Conservation (phyloP, 2,329 filamentous ascomycete species). For the Colletotrichum liriopes region DNA sequence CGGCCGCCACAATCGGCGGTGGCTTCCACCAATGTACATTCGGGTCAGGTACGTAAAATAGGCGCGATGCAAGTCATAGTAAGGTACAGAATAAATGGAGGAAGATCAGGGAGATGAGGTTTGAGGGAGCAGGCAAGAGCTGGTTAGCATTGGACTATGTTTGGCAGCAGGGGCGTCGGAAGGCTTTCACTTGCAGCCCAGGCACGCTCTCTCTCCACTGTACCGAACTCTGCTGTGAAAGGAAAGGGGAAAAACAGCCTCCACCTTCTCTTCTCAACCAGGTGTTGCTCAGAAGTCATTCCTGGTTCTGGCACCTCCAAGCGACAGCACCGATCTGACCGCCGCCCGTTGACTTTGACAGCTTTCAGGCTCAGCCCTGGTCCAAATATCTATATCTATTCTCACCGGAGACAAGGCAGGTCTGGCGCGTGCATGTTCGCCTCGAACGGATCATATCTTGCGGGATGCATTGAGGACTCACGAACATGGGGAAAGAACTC, state of each 20-base stretch:
- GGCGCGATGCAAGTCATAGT: neutral
- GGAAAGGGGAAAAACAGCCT: neutral
- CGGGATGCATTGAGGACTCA: conserved; percentile 17
- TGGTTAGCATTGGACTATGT: neutral
- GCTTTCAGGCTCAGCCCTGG: conserved; percentile 15
- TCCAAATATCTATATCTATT: neutral
- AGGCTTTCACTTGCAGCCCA: conserved; percentile 14
- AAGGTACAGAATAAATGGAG: conserved; percentile 4
- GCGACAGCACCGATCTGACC: conserved; percentile 11
- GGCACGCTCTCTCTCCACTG: neutral
- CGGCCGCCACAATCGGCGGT: neutral
- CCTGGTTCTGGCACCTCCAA: conserved; percentile 14
- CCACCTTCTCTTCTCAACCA: neutral
- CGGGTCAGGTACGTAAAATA: neutral
- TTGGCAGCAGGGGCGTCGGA: neutral
- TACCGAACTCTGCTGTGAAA: neutral
- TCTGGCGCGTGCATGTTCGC: conserved; percentile 29
- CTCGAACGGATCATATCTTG: conserved; percentile 25
- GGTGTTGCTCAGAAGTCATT: conserved; percentile 2
- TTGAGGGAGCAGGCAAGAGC: neutral
- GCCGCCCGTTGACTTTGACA: conserved; percentile 12
- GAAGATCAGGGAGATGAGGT: neutral
- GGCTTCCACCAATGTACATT: neutral
- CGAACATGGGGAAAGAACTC: conserved; percentile 10
- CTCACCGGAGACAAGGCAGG: conserved; percentile 1